Evolutionary conservation across 1,284 basidiomycete species (phyloP).

Genomic region (Cutaneotrichosporon mucoides): DNA sequence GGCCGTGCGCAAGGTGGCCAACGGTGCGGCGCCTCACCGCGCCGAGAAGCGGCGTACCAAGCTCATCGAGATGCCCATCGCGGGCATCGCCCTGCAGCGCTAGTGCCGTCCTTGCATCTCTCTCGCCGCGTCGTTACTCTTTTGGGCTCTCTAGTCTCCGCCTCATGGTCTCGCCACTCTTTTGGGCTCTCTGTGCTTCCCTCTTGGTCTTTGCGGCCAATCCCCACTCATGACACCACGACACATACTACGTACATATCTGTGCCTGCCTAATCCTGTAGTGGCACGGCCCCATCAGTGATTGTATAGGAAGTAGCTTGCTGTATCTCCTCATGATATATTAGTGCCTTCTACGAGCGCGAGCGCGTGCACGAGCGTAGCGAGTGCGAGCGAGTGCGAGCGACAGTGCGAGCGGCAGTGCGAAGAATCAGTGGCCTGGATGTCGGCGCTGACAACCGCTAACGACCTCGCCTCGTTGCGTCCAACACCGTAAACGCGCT

Average conservation of each 20-base stretch:
- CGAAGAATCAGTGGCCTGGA: too few relatives aligned
- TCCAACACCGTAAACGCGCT: too few relatives aligned
- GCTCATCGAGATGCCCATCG: slow-evolving; percentile 4
- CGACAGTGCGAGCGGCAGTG: too few relatives aligned
- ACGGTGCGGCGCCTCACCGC: background rate
- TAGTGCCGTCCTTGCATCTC: background rate
- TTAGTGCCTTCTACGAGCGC: too few relatives aligned
- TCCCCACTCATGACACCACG: background rate
- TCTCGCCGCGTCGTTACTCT: background rate
- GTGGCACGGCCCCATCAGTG: background rate
- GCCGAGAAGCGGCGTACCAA: slow-evolving; percentile 19
- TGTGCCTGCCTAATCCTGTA: background rate
- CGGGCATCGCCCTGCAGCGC: background rate
- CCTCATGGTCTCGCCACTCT: too few relatives aligned
- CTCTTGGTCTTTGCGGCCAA: too few relatives aligned
- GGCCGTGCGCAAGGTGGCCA: slow-evolving; percentile 17
- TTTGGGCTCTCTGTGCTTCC: background rate
- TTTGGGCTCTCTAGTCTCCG: too few relatives aligned
- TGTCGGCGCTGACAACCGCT: too few relatives aligned
- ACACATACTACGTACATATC: background rate
- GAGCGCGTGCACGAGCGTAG: too few relatives aligned
- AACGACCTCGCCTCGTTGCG: too few relatives aligned
- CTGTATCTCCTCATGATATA: background rate
- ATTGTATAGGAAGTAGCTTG: slow-evolving; percentile 1
- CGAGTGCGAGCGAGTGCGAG: too few relatives aligned